Evolutionary conservation across 2,329 filamentous ascomycete genomes (phyloP).

Genomic region (Venturia effusa): DNA sequence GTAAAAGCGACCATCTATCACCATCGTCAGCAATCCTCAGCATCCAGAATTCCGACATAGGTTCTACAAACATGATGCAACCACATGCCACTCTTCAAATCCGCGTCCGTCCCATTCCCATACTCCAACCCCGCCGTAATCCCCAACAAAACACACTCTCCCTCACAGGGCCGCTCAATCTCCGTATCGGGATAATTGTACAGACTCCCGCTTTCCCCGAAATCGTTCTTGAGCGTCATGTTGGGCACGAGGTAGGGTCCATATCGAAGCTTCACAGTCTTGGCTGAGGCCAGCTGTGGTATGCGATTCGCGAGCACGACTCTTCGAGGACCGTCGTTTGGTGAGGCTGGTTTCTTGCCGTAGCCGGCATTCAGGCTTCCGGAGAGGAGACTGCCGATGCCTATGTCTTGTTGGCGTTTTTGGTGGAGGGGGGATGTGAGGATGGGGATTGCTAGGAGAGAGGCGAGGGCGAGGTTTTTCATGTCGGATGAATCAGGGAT

Average conservation of each 20-base stretch:
- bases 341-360: constrained; percentile 3
- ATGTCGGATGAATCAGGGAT: not conserved
- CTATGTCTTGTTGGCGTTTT: not conserved
- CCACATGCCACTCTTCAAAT: too few relatives aligned
- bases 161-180: constrained; percentile 2
- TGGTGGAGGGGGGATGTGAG: not conserved
- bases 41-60: too few relatives aligned
- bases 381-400: not conserved
- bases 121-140: constrained; percentile 7
- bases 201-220: not conserved
- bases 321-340: not conserved
- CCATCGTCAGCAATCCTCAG: too few relatives aligned
- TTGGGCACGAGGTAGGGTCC: not conserved
- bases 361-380: not conserved
- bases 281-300: not conserved
- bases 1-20: constrained; percentile 3
- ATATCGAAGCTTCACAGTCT: not conserved
- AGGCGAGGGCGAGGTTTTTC: not conserved
- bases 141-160: constrained; percentile 1
- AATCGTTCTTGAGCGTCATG: not conserved
- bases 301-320: not conserved
- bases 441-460: not conserved
- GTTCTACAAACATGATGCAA: too few relatives aligned
- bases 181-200: not conserved
- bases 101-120: too few relatives aligned